Evolutionary conservation across 2,329 filamentous ascomycete species (phyloP), one percentile per base, ranked within the genome.

Genomic region (Claviceps sp.): DNA sequence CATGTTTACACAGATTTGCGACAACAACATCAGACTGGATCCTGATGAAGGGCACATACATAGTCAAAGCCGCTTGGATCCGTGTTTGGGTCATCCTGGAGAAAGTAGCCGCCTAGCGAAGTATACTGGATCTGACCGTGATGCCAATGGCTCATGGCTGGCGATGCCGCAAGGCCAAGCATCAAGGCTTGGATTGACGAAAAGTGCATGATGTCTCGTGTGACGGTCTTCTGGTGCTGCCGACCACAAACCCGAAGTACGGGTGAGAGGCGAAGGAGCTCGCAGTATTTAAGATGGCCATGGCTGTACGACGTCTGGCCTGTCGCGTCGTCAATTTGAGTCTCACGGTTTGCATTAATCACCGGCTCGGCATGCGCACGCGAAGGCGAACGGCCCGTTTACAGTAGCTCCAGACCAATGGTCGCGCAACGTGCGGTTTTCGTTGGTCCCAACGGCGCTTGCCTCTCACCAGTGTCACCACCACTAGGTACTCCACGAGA

Each of bases 1-100:
- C 2, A 34, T 34, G 10, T 34, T 11, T 34, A 34, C 30, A 11
- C 3, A 16, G 6, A 45, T 5, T 48, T 52, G 16, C 39, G 6
- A 41, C n/a, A 7, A 41, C 39, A 17, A n/a, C 1, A 16, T 7
- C 4, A 11, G 19, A 19, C 17, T 42, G 40, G 5, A 22, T 10
- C 40, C 30, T 40, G 22, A 16, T 11, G 22, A 19, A 44, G 19
- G 13, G 19, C 19, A 60, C 73, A 60, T 64, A 85, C 82, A 60
- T 85, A 85, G 65, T 85, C 80, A 64, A 85, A 86, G 2, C 66
- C 74, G 2, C 62, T 68, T 1, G 80, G 65, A 52, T 78, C 67
- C 0, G 82, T 85, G 4, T 68, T 60, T 0, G 70, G 60, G 22
- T 83, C 74, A 60, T 85, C 82, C 59, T 86, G 82, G 22, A 80